A percentile compares a stretch with the other conserved stretches of the same genome.
Evolutionary conservation across 345 rosid genomes (phyloP).

Genomic region (Lepidium africanum): DNA sequence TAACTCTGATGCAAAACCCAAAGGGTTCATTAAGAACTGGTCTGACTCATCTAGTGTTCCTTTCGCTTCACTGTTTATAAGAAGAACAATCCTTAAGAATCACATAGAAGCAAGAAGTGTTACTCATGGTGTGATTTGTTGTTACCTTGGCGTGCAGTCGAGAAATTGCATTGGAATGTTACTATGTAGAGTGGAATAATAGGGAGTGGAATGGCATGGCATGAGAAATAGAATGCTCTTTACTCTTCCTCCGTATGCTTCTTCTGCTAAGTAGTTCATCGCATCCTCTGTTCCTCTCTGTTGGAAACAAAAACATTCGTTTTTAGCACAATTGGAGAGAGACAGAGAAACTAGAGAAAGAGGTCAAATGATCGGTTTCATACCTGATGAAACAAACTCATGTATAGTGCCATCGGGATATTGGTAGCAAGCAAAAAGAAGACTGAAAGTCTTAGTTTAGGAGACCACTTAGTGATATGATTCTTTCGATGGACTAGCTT

Average conservation of each 20-base stretch:
- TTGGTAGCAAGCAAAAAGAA: conserved; percentile 73
- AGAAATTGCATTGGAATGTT: conserved; percentile 70
- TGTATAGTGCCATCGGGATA: conserved; percentile 80
- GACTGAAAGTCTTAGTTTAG: conserved; percentile 41
- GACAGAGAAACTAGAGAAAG: background rate
- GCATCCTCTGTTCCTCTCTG: conserved; percentile 98
- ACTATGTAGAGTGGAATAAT: conserved; percentile 27
- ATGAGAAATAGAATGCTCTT: conserved; percentile 66
- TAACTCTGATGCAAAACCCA: conserved; percentile 46
- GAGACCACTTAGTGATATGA: conserved; percentile 30
- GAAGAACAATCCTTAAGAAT: background rate
- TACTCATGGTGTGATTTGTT: background rate
- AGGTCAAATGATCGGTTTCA: background rate
- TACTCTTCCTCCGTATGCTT: conserved; percentile 55
- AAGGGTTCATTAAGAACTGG: conserved; percentile 63
- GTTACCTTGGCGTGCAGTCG: conserved; percentile 86
- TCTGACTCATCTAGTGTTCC: conserved; percentile 66
- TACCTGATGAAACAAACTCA: conserved; percentile 93
- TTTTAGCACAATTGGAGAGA: background rate
- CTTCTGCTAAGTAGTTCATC: conserved; percentile 75
- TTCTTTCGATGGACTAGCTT: conserved; percentile 30
- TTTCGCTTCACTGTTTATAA: conserved; percentile 50
- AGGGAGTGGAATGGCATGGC: conserved; percentile 68
- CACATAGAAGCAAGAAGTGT: conserved; percentile 4
- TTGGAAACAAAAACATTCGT: conserved; percentile 10